Evolutionary conservation across 2,329 filamentous ascomycete genomes (phyloP).

Genomic region (Aspergillus alliaceus): DNA sequence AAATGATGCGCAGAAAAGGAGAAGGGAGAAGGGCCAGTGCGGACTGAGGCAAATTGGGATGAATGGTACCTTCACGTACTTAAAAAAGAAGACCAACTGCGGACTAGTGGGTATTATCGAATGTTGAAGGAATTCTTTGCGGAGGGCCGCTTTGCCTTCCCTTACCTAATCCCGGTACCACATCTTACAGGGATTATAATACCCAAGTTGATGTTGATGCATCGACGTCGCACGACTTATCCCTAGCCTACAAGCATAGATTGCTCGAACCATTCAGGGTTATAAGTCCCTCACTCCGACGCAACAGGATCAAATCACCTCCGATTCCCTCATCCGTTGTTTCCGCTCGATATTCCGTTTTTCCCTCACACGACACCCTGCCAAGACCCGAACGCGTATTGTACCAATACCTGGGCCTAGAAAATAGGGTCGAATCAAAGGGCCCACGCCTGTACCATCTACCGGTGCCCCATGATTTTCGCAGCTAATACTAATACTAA

Average conservation of each 20-base stretch:
- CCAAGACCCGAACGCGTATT: constrained; percentile 8
- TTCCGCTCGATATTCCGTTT: neutral
- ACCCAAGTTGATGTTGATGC: neutral
- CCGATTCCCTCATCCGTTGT: neutral
- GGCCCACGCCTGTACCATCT: neutral
- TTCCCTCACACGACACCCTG: constrained; percentile 12
- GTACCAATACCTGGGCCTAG: neutral
- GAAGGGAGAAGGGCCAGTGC: neutral
- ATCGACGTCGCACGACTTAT: neutral
- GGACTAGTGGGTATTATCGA: neutral
- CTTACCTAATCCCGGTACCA: neutral
- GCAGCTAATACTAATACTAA: neutral
- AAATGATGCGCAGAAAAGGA: neutral
- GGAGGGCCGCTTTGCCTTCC: neutral
- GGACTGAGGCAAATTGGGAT: neutral
- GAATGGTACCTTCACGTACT: neutral
- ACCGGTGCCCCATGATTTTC: neutral
- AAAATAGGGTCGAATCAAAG: neutral
- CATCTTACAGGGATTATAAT: neutral
- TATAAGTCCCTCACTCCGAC: neutral
- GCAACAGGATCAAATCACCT: neutral
- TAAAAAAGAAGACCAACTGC: neutral
- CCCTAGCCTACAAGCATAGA: neutral
- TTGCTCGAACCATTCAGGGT: neutral
- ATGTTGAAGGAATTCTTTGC: constrained; percentile 1